Base-by-base conservation (phyloP, 106 monocot species). In the Dioscorea dumetorum region DNA sequence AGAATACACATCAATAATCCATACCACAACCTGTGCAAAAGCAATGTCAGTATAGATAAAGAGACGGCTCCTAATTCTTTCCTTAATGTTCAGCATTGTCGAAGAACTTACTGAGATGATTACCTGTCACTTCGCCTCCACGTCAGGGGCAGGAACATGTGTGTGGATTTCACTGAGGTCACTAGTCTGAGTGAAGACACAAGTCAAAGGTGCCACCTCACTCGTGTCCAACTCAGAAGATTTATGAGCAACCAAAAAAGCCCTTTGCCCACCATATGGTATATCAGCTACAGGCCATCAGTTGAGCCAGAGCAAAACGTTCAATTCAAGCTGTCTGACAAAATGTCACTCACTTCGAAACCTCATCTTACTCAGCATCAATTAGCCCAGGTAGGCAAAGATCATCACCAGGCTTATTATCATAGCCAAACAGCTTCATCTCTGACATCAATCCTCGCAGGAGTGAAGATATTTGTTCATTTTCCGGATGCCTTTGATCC, bases 221-320 rank as follows among this genome's bases (percentile, higher is more conserved):
- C 83, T 85, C 0, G 17, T 28, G 58, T 81, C 91, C 48, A 91
- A 68, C 31, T 95, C 85, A n/a, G 77, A 50, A 22, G 94, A 91
- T 28, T 28, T 3, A 1, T 20, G 78, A 51, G 54, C 91, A 91
- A 11, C 85, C 91, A 65, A 95, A 91, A 21, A 88, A 91, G 61
- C 91, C 94, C 77, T 95, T 95, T 50, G 94, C 94, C 94, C 94
- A 48, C 94, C 94, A 75, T 90, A 94, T 48, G 94, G 94, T 65
- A 95, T 70, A 41, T 86, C 91, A 17, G 76, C 91, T 18, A 95
- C 94, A 24, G 17, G 91, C 88, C 94, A 95, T 95, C n/a, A 95
- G 74, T 76, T 95, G 94, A 61, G 94, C 94, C 21, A 95, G 81
- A 48, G 12, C 54, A 18, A 19, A 56, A 19, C 54, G 15, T 56